A percentile compares a stretch with the other conserved stretches of the same genome.
Conservation (phyloP, 352 stramenopile species). For the Pythium diclinum region DNA sequence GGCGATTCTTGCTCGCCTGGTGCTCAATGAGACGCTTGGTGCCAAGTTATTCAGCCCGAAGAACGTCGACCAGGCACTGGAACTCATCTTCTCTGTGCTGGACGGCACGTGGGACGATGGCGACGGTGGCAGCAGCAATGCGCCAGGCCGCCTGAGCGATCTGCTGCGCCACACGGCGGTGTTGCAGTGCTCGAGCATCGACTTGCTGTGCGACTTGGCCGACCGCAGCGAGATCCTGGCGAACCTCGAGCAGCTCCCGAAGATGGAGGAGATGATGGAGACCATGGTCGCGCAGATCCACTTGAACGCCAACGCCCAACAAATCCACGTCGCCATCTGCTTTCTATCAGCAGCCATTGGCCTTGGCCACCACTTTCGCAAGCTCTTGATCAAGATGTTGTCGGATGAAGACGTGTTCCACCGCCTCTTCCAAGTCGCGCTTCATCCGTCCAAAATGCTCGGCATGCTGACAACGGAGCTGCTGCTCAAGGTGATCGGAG, state of each 20-base stretch:
- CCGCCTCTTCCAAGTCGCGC: slow-evolving; percentile 57
- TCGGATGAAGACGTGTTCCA: slow-evolving; percentile 61
- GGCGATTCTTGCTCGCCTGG: slow-evolving; percentile 68
- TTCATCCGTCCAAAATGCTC: slow-evolving; percentile 67
- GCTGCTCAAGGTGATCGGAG: slow-evolving; percentile 55
- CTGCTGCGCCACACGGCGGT: slow-evolving; percentile 28
- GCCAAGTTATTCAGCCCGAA: slow-evolving; percentile 80
- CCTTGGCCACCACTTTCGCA: slow-evolving; percentile 63
- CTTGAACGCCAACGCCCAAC: slow-evolving; percentile 57
- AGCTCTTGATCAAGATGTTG: slow-evolving; percentile 47
- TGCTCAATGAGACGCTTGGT: slow-evolving; percentile 69
- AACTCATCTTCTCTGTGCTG: slow-evolving; percentile 71
- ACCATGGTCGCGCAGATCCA: slow-evolving; percentile 58
- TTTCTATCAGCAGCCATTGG: slow-evolving; percentile 54
- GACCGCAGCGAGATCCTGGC: slow-evolving; percentile 52
- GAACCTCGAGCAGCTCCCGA: slow-evolving; percentile 49
- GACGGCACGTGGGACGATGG: slow-evolving; percentile 50
- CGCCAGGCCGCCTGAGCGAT: slow-evolving; percentile 15
- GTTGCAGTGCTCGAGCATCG: slow-evolving; percentile 56
- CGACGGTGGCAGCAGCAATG: slow-evolving; percentile 27
- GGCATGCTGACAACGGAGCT: slow-evolving; percentile 49
- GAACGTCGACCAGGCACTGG: slow-evolving; percentile 71
- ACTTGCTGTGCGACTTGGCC: slow-evolving; percentile 66
- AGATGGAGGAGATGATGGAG: slow-evolving; percentile 47
- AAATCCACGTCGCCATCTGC: slow-evolving; percentile 56